Evolutionary conservation across 257 asterid genomes (phyloP), one percentile per base, ranked within the genome.

Genomic region (Solanum acaule): DNA sequence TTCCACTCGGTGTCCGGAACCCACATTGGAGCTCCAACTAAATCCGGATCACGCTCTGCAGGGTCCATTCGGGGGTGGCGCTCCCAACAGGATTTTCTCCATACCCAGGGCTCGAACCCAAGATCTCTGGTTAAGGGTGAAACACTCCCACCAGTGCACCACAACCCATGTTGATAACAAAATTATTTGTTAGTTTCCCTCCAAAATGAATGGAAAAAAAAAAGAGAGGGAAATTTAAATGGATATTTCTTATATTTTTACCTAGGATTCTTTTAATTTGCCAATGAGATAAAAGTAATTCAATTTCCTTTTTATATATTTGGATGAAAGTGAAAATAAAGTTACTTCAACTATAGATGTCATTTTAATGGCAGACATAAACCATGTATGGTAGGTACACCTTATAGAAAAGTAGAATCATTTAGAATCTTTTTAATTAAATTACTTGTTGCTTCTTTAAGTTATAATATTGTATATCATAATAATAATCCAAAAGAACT

Each of bases 381-480:
- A 94, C 91, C 93, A 91, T 94, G 94, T 91, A 93, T 86, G 92
- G 96, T 94, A 89, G 98, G 96, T 92, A 90, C 93, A 92, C 90
- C 90, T 91, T 88, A 72, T 89, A 77, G 52, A 91, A 93, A 94
- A 94, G 96, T 84, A 89, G 89, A 90, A 89, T 89, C 91, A 91
- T 89, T 91, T 90, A 93, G 94, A 92, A 92, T 93, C 91, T 93
- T 91, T 92, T 27, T 12, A 90, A 86, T 93, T 18, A 46, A 89
- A 85, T 94, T 29, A 29, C 42, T 82, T 82, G 42, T 82, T 94
- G 83, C 91, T 89, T 91, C 91, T 63, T 90, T 77, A 92, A 87
- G 88, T 89, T 73, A 84, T 90, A 68, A 56, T 90, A 75, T 75
- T 34, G 25, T 90, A 81, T 65, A 76, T 68, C 86, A 86, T 81